phyloP scores from a whole-genome alignment of 352 stramenopile genomes.

The Stramenopiles sp. region DNA sequence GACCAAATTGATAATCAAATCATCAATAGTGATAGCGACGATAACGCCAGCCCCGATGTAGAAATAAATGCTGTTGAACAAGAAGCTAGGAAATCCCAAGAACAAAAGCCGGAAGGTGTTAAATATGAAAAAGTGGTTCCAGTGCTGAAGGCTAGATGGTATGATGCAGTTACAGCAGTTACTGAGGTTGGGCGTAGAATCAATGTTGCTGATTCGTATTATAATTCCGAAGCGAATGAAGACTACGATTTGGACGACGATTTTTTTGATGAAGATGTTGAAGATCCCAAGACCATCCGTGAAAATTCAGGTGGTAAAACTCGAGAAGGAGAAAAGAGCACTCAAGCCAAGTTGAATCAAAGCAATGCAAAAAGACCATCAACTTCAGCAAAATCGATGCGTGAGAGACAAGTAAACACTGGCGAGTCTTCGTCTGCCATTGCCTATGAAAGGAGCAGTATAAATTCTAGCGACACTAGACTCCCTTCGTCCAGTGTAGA shows the following conservation, averaged over 20 bases:
- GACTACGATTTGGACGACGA: not conserved
- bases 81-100: not conserved
- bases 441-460: not conserved
- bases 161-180: not conserved
- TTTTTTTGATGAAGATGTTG: conserved; percentile 4
- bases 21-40: not conserved
- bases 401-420: too few relatives aligned
- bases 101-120: not conserved
- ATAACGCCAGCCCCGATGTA: not conserved
- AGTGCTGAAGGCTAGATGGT: not conserved
- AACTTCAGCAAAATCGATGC: not conserved
- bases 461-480: not conserved
- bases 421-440: not conserved
- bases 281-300: not conserved
- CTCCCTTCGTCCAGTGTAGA: not conserved
- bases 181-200: not conserved
- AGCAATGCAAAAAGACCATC: not conserved
- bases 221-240: not conserved
- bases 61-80: not conserved
- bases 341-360: not conserved
- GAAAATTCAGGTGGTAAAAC: not conserved
- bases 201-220: not conserved
- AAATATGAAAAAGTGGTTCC: conserved; percentile 10
- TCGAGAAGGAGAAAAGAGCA: not conserved
- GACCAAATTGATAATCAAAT: not conserved